Percentiles rank a stretch among this genome's conserved stretches.
phyloP scores from a whole-genome alignment of 805 yeast genomes.

The Saccharomyces jurei region DNA sequence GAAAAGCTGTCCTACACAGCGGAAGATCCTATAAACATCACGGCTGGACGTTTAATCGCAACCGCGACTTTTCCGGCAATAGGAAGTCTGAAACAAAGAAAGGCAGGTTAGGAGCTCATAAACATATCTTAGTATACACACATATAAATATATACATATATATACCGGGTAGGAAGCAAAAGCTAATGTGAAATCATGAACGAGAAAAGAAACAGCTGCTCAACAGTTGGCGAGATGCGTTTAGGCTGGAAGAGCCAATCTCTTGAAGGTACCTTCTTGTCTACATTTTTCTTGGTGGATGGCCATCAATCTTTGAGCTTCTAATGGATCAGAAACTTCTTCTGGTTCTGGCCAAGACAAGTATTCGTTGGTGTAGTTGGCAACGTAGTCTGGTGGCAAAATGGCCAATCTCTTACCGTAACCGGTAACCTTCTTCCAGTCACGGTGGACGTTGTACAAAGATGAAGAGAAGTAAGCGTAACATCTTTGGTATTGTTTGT shows the following conservation, averaged over 20 bases:
- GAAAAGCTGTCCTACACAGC: too few species aligned
- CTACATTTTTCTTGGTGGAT: background rate
- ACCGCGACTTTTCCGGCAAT: too few species aligned
- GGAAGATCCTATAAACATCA: too few species aligned
- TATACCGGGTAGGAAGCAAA: background rate
- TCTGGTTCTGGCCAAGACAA: background rate
- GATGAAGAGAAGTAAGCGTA: slow-evolving; percentile 42
- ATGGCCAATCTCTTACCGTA: background rate
- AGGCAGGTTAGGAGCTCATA: too few species aligned
- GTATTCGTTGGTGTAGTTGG: background rate
- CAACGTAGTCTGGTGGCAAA: background rate
- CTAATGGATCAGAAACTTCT: background rate
- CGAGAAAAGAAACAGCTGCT: background rate
- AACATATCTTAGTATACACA: too few species aligned
- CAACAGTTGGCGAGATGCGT: background rate
- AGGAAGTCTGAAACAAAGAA: too few species aligned
- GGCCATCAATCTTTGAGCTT: background rate
- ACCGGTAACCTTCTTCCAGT: background rate
- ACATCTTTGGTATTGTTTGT: slow-evolving; percentile 44
- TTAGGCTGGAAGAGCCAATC: background rate
- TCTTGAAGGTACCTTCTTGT: background rate
- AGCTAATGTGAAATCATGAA: too few species aligned
- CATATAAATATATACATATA: too few species aligned
- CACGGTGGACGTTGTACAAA: background rate
- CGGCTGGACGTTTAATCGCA: too few species aligned